phyloP scores from a whole-genome alignment of 1,139 yeast genomes.

The Yamadazyma taylorii region DNA sequence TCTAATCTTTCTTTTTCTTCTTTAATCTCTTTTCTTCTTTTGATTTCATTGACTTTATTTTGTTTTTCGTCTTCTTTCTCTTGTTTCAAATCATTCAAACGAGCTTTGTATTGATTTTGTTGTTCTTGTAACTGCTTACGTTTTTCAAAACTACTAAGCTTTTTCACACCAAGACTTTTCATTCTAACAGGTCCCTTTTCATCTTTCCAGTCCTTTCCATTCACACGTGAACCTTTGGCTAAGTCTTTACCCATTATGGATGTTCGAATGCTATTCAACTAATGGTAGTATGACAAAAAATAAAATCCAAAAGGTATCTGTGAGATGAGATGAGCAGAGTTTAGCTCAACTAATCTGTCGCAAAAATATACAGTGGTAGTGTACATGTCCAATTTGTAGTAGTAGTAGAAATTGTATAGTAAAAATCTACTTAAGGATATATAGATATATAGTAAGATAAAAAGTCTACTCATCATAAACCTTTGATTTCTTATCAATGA shows the following conservation, averaged over 20 bases:
- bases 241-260: conserved; percentile 21
- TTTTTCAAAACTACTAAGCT: conserved; percentile 23
- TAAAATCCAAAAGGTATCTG: neutral
- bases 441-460: no score
- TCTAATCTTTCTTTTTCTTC: conserved; percentile 77
- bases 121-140: conserved; percentile 39
- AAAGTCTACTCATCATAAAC: conserved; percentile 21
- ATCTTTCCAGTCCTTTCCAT: conserved; percentile 60
- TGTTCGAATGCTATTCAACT: neutral
- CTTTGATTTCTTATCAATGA: conserved; percentile 41
- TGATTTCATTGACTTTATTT: conserved; percentile 51
- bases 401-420: neutral
- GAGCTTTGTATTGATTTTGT: conserved; percentile 49
- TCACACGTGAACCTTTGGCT: conserved; percentile 47
- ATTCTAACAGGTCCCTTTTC: conserved; percentile 52
- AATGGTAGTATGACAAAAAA: no score
- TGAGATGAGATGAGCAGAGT: conserved; percentile 4
- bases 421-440: neutral
- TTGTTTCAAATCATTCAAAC: conserved; percentile 56
- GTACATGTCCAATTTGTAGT: no score
- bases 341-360: no score
- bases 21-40: conserved; percentile 66
- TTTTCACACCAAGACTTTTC: conserved; percentile 29
- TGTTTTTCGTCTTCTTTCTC: conserved; percentile 59
- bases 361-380: no score